Percentiles rank a stretch among this genome's conserved stretches.
phyloP scores from a whole-genome alignment of 23 red algal species.

The Gracilaria domingensis region DNA sequence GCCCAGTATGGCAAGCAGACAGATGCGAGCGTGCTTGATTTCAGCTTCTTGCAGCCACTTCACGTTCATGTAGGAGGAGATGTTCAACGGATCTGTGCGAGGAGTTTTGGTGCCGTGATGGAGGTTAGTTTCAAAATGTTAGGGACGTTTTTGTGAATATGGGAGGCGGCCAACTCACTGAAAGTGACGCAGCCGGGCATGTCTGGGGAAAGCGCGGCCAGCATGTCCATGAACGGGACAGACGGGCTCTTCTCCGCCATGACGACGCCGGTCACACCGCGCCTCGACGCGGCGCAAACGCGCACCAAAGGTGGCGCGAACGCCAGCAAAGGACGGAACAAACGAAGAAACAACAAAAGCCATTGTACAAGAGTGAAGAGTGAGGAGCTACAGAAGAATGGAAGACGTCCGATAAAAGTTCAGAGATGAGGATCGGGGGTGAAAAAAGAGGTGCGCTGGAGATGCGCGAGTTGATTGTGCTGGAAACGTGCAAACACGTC shows the following conservation, averaged over 20 bases:
- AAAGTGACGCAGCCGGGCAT: slow-evolving; percentile 91
- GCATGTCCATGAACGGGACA: slow-evolving; percentile 87
- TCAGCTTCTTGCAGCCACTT: slow-evolving; percentile 94
- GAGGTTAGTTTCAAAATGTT: no score
- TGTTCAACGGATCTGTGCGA: slow-evolving; percentile 82
- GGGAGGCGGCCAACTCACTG: slow-evolving; percentile 17
- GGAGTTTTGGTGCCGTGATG: no score
- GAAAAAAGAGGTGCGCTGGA: no score
- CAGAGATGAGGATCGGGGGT: no score
- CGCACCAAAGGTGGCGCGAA: slow-evolving; percentile 26
- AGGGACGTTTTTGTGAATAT: no score
- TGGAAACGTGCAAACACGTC: no score
- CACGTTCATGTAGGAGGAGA: slow-evolving; percentile 81
- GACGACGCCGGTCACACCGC: neutral
- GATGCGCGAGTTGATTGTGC: no score
- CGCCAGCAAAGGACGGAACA: slow-evolving; percentile 14
- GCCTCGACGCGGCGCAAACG: slow-evolving; percentile 16
- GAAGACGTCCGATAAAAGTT: no score
- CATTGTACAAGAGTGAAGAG: slow-evolving; percentile 34
- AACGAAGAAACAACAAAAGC: slow-evolving; percentile 45
- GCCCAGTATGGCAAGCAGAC: slow-evolving; percentile 86
- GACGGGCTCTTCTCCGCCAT: slow-evolving; percentile 74
- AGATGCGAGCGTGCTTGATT: slow-evolving; percentile 95
- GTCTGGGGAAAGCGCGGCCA: slow-evolving; percentile 58
- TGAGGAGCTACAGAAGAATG: no score